Conservation (phyloP, 2,329 filamentous ascomycete species). For the Colletotrichum eremochloae region DNA sequence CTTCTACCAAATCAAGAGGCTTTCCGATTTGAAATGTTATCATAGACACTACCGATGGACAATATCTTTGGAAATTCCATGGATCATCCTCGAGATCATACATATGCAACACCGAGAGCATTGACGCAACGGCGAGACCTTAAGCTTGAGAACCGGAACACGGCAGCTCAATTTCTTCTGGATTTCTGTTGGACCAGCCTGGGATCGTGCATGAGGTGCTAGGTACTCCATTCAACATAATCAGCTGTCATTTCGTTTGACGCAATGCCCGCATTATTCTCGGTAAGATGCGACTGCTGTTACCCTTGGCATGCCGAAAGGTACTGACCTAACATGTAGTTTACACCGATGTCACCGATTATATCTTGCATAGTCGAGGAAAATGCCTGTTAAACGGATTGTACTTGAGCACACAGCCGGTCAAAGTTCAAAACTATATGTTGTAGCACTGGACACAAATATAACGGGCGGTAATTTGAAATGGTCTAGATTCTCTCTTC, state of each 20-base stretch:
- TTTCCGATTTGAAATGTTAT: neutral
- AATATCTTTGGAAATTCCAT: neutral
- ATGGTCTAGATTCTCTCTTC: neutral
- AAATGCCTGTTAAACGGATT: conserved; percentile 1
- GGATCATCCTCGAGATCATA: neutral
- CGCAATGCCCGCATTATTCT: conserved; percentile 1
- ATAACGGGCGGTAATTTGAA: neutral
- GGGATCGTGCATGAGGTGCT: neutral
- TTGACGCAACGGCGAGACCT: neutral
- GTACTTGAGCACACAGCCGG: neutral
- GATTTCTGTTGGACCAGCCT: neutral
- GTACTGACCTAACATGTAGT: neutral
- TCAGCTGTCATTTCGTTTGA: conserved; percentile 4
- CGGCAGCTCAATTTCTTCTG: neutral
- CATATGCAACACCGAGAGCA: neutral
- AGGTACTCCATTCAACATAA: neutral
- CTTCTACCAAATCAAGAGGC: neutral
- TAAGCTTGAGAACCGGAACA: neutral
- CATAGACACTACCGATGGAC: neutral
- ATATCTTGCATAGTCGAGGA: neutral
- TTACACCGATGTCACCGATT: neutral
- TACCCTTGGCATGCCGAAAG: conserved; percentile 10
- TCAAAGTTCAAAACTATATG: neutral
- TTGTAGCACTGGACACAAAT: neutral
- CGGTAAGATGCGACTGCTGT: neutral